Base-by-base conservation (phyloP, 2,329 filamentous ascomycete genomes). In the Cercospora janseana region DNA sequence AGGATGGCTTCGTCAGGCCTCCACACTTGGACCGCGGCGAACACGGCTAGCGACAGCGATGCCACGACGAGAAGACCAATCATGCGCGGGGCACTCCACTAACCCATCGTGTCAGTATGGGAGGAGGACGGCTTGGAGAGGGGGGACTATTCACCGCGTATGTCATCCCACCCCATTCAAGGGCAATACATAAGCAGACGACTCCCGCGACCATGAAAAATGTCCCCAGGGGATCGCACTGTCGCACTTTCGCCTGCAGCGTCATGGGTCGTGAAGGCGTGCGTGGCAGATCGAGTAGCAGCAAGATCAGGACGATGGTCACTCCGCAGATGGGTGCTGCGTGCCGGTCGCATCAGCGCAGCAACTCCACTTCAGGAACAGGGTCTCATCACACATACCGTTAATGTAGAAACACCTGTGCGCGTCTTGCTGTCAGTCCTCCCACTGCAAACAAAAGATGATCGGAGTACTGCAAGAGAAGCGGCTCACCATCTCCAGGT, bases 401-500 rank as follows among this genome's bases (percentile, higher is more conserved):
- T n/a, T n/a, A n/a, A n/a, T n/a, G n/a, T n/a, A n/a, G n/a, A n/a
- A n/a, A n/a, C n/a, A n/a, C n/a, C n/a, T n/a, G n/a, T n/a, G n/a
- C n/a, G n/a, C n/a, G n/a, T n/a, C n/a, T n/a, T n/a, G n/a, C n/a
- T n/a, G n/a, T n/a, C n/a, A n/a, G n/a, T n/a, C n/a, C n/a, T n/a
- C n/a, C n/a, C n/a, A n/a, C n/a, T n/a, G n/a, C n/a, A n/a, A n/a
- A n/a, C n/a, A n/a, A n/a, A n/a, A n/a, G n/a, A n/a, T n/a, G n/a
- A n/a, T n/a, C n/a, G n/a, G n/a, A n/a, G n/a, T n/a, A n/a, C n/a
- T n/a, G n/a, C n/a, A n/a, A n/a, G n/a, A n/a, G n/a, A n/a, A n/a
- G n/a, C n/a, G n/a, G n/a, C n/a, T n/a, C 23, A 26, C 40, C 40
- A 43, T 15, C 40, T 43, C 40, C 40, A 43, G 12, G 40, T 43